Base-by-base conservation (phyloP, 2,329 filamentous ascomycete genomes). In the Clonostachys byssicola region DNA sequence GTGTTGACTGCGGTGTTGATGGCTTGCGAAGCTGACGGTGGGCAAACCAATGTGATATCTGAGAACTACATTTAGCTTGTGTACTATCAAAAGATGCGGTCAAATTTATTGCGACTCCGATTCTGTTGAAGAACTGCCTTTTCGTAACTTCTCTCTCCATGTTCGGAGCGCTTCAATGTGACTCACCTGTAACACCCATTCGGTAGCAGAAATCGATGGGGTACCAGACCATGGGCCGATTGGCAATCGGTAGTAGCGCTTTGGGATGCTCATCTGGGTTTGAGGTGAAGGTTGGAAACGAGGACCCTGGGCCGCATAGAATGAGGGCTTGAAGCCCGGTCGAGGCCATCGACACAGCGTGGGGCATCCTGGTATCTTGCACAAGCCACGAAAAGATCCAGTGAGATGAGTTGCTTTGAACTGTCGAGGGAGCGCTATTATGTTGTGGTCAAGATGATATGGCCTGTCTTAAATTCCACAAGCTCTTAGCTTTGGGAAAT, bases 151-250 rank as follows among this genome's bases (percentile, higher is more conserved):
- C 23, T 9, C 23, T 10, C 23, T 30, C 23, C 9, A 30, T 30
- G 23, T 10, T 30, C 23, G 23, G 23, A 30, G 23, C 23, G 23
- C 13, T 36, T 38, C 13, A 36, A 16, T n/a, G 35, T 40, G 23
- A 65, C 79, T 66, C 66, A 88, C 86, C 77, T 59, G 85, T 88
- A 54, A 92, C 81, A 55, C 89, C 88, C 64, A 86, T 88, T 36
- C 88, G 82, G 60, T 90, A 88, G 67, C 88, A 92, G 70, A 89
- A 92, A 58, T 92, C 88, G 39, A 94, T 80, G 6, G 89, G 85
- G 63, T 94, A 94, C 87, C 89, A 92, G 42, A 94, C 85, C 89
- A 94, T 94, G 2, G 89, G 89, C 55, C 89, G 72, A 64, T 94
- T 94, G 35, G 89, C 89, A 50, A 94, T 87, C 6, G 89, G 89